Percentiles rank a stretch among this genome's conserved stretches.
phyloP scores from a whole-genome alignment of 495 filamentous ascomycete species.

The Aspergillus sparsus region DNA sequence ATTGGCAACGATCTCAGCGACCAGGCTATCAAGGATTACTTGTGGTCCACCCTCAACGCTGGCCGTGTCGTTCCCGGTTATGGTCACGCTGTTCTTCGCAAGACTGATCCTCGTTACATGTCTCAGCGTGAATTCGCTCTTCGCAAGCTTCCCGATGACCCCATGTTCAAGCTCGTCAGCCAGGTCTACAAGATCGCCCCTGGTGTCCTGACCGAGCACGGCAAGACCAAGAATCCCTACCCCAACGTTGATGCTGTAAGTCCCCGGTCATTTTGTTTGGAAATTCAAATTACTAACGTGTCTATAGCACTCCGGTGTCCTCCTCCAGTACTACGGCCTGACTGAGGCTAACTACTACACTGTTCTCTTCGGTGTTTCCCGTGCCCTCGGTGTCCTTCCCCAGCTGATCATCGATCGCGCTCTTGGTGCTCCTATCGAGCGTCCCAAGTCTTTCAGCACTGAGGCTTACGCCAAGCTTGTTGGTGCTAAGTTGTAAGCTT shows the following conservation, averaged over 20 bases:
- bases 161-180: conserved; percentile 99
- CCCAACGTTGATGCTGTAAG: conserved; percentile 69
- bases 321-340: conserved; percentile 98
- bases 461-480: conserved; percentile 95
- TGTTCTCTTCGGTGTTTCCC: conserved; percentile 96
- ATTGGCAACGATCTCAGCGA: conserved; percentile 94
- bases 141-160: conserved; percentile 87
- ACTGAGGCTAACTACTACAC: conserved; percentile 99
- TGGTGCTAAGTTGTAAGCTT: conserved; percentile 79
- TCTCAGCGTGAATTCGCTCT: conserved; percentile 96
- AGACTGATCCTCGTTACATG: conserved; percentile 98
- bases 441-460: conserved; percentile 96
- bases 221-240: conserved; percentile 96
- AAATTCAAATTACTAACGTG: conserved; percentile 26
- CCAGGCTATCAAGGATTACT: conserved; percentile 93
- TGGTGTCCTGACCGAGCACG: conserved; percentile 95
- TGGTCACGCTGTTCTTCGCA: conserved; percentile 97
- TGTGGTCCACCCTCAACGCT: conserved; percentile 93
- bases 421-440: conserved; percentile 67
- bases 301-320: conserved; percentile 83
- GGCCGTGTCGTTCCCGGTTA: conserved; percentile 97
- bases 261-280: conserved; percentile 25
- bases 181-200: conserved; percentile 99
- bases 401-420: conserved; percentile 99
- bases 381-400: conserved; percentile 95